Base-by-base conservation (phyloP, 2,329 filamentous ascomycete species). In the Mariannaea elegans region DNA sequence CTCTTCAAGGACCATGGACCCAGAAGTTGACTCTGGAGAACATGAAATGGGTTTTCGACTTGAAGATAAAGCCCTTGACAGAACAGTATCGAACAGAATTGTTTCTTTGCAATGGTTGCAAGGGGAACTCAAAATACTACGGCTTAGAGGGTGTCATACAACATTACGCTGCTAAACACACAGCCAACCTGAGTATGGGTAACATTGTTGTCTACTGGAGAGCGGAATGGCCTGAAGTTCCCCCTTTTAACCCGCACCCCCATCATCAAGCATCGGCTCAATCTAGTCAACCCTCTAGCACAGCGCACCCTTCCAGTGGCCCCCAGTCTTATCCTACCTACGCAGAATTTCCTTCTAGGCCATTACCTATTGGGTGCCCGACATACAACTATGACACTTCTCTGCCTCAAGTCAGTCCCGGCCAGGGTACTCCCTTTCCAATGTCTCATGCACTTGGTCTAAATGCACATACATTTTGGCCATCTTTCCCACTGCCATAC, bases 11-110 rank as follows among this genome's bases (percentile, higher is more conserved):
- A 0, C 81, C 85, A 7, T 84, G 81, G 66, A 86, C 82, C 23
- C 82, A 86, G 72, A 88, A 83, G 70, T 79, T 94, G 51, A 90
- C 89, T 1, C 77, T 95, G 65, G 91, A 94, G 71, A 93, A 94
- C 70, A 93, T 95, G 91, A 94, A 91, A 75, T 94, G 90, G 87
- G 80, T 94, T 27, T 94, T 91, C 72, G 91, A 94, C 69, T 86
- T 85, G 65, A 93, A 92, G 73, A 82, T 95, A 71, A 91, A 88
- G 70, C 86, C 87, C 21, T 77, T 87, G 53, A 92, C 89, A 3
- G 89, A 92, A 62, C 77, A 80, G 44, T 82, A 84, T 66, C 82
- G 87, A 66, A 90, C 88, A 69, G 90, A 94, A 55, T 77, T 94
- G 9, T 95, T 95, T 73, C 82, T 91, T 57, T 95, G 92, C 77